Evolutionary conservation across 1,139 yeast species (phyloP), one percentile per base, ranked within the genome.

Genomic region (Komagataea norvegica): DNA sequence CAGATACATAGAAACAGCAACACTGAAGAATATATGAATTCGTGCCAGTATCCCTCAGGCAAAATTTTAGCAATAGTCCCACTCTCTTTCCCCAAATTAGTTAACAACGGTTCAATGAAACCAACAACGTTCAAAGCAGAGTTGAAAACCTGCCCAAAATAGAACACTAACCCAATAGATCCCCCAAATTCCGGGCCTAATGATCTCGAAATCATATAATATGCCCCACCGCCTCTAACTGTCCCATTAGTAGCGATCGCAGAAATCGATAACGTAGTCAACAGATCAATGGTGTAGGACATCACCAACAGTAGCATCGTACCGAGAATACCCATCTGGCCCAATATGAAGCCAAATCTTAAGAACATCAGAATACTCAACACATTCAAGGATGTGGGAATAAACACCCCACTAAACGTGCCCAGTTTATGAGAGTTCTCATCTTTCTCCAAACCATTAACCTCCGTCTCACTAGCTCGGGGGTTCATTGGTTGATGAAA

Each of bases 101-200:
- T 79, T 44, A 81, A 54, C 8, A 83, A 56, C 0, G 91, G 91
- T 57, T 83, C 93, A 36, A 81, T 75, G 42, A 82, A 69, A 59
- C 93, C 93, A 8, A 84, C 88, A 37, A 82, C 89, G 52, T 83
- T 83, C 70, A 83, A 70, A 29, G 89, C 77, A 34, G 87, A 70
- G 55, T 83, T 83, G 40, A 83, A 64, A 23, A 81, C 79, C 59
- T 83, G 93, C 0, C 93, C 93, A 40, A 82, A 67, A 52, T 77
- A 83, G 55, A 83, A 82, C 20, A 83, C 82, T 25, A 83, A 65
- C 0, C 93, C 93, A 43, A 83, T 82, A 3, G 91, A 80, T 4
- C 91, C 91, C 24, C 93, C 93, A 58, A 83, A 83, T 52, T 83
- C 93, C 3, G 88, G 89, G 0, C 93, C 93, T 45, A 83, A 61